These are phyloP conservation scores for Linnemannia schmuckeri DNA, from an alignment of 192 early-diverging fungal species.

Conservation along the genomic window DNA sequence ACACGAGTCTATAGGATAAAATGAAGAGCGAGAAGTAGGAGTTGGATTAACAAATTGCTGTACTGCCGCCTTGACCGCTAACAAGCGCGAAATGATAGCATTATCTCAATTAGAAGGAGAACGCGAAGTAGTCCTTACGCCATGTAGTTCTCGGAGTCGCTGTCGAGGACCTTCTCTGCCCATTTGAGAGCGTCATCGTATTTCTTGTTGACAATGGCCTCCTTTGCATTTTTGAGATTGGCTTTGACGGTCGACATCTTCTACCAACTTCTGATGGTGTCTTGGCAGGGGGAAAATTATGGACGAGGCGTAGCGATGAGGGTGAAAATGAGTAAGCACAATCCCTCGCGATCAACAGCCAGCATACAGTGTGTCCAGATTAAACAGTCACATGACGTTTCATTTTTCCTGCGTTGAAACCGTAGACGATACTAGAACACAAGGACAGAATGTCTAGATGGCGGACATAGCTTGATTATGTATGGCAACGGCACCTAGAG, in stretches of 20 bases:
- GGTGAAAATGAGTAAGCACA: too few relatives aligned
- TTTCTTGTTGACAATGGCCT: conserved; percentile 61
- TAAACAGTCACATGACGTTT: too few relatives aligned
- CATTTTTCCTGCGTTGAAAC: too few relatives aligned
- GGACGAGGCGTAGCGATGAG: neutral
- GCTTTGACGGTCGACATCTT: conserved; percentile 52
- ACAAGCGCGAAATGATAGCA: neutral
- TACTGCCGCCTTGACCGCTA: neutral
- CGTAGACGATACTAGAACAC: too few relatives aligned
- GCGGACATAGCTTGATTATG: too few relatives aligned
- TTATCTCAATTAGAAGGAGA: neutral
- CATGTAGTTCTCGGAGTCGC: conserved; percentile 66
- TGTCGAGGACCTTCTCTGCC: conserved; percentile 61
- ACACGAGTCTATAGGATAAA: conserved; percentile 59
- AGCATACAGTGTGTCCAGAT: too few relatives aligned
- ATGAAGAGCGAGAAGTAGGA: neutral
- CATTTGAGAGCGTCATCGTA: conserved; percentile 66
- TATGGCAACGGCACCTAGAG: too few relatives aligned
- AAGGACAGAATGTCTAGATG: too few relatives aligned
- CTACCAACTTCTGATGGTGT: neutral
- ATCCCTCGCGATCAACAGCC: too few relatives aligned
- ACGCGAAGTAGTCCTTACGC: conserved; percentile 55
- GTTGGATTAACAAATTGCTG: neutral
- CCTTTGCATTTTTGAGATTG: conserved; percentile 64
- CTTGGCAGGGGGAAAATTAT: neutral